Evolutionary conservation across 2,329 filamentous ascomycete genomes (phyloP).

Genomic region (Xenoacremonium recifei): DNA sequence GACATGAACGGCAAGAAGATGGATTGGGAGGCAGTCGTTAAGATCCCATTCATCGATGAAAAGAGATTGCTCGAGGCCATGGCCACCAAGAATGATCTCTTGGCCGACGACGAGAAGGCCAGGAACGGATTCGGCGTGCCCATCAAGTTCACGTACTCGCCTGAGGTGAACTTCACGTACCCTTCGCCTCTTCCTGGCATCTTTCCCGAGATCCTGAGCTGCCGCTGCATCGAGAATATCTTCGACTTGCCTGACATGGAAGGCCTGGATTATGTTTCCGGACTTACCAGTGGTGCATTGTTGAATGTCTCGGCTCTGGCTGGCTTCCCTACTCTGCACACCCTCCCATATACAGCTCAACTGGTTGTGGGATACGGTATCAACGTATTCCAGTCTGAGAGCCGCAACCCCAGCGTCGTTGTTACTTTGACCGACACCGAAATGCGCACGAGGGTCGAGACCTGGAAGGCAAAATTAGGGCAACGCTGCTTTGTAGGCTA

Average conservation of each 20-base stretch:
- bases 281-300: slow-evolving; percentile 80
- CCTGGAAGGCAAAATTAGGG: slow-evolving; percentile 77
- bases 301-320: slow-evolving; percentile 81
- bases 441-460: slow-evolving; percentile 64
- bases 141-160: slow-evolving; percentile 86
- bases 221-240: slow-evolving; percentile 91
- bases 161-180: slow-evolving; percentile 76
- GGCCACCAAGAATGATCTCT: slow-evolving; percentile 74
- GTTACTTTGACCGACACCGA: slow-evolving; percentile 79
- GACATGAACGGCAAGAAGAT: slow-evolving; percentile 99
- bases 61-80: slow-evolving; percentile 81
- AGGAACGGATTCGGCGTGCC: slow-evolving; percentile 91
- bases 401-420: slow-evolving; percentile 94
- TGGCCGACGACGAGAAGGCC: slow-evolving; percentile 75
- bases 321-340: slow-evolving; percentile 89
- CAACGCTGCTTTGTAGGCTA: slow-evolving; percentile 89
- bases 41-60: slow-evolving; percentile 98
- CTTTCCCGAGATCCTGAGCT: slow-evolving; percentile 84
- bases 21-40: slow-evolving; percentile 99
- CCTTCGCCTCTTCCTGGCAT: slow-evolving; percentile 84
- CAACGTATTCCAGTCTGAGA: slow-evolving; percentile 93
- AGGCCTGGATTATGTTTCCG: slow-evolving; percentile 80
- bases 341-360: slow-evolving; percentile 76
- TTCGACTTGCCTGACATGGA: slow-evolving; percentile 94
- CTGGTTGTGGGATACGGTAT: slow-evolving; percentile 76